Percentiles rank a stretch among this genome's conserved stretches.
phyloP scores from a whole-genome alignment of 805 yeast genomes.

The Metschnikowia rubicola region DNA sequence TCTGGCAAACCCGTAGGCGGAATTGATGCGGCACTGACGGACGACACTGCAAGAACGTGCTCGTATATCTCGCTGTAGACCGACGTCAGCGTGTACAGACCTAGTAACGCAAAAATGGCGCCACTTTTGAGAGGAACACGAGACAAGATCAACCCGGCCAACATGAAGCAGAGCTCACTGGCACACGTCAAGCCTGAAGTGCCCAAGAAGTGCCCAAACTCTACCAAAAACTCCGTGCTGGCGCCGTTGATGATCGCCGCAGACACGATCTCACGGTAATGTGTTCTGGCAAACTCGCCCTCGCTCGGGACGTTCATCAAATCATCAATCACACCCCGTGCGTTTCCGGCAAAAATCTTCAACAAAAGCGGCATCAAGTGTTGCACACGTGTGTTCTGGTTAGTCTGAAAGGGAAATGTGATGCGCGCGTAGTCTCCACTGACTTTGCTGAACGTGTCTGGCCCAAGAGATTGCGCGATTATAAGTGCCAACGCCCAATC shows the following conservation, averaged over 20 bases:
- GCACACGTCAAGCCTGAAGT: slow-evolving; percentile 30
- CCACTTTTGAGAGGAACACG: slow-evolving; percentile 23
- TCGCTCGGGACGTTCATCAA: slow-evolving; percentile 40
- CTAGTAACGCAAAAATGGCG: slow-evolving; percentile 37
- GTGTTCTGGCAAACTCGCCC: slow-evolving; percentile 46
- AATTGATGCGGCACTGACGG: slow-evolving; percentile 24
- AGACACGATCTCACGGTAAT: slow-evolving; percentile 50
- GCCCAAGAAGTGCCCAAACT: slow-evolving; percentile 49
- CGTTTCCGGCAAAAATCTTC: slow-evolving; percentile 62
- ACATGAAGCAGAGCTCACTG: slow-evolving; percentile 43
- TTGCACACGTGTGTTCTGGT: slow-evolving; percentile 34
- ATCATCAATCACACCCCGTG: slow-evolving; percentile 49
- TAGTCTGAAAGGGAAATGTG: slow-evolving; percentile 39
- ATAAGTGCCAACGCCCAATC: slow-evolving; percentile 79
- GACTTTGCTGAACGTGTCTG: slow-evolving; percentile 54
- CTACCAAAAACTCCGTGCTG: slow-evolving; percentile 42
- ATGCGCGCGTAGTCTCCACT: slow-evolving; percentile 56
- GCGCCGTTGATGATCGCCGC: slow-evolving; percentile 36
- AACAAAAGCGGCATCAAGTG: slow-evolving; percentile 54
- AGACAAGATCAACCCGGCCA: slow-evolving; percentile 46
- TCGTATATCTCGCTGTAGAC: slow-evolving; percentile 72
- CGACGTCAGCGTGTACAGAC: slow-evolving; percentile 27
- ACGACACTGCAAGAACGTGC: slow-evolving; percentile 34
- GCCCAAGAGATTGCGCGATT: slow-evolving; percentile 63
- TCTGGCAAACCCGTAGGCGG: slow-evolving; percentile 47